Percentiles rank a stretch among this genome's conserved stretches.
These are phyloP conservation scores for Rhynchospora breviuscula DNA, from an alignment of 176 grass and related monocot genomes.

Conservation along the genomic window DNA sequence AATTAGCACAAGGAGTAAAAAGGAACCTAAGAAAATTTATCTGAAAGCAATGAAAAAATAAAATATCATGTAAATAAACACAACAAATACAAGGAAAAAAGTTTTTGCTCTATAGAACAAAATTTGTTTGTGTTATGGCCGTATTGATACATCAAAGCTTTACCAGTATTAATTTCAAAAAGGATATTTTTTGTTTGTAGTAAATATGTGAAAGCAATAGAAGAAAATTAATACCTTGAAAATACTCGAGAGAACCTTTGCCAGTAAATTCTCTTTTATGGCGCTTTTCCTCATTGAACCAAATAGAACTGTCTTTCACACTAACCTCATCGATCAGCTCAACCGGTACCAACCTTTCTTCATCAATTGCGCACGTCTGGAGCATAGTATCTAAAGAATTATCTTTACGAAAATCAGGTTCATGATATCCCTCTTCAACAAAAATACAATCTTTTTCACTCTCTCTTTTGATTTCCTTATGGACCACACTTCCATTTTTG, in stretches of 20 bases:
- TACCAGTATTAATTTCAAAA: background rate
- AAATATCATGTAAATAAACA: too few relatives aligned
- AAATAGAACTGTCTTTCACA: background rate
- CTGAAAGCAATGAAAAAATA: too few relatives aligned
- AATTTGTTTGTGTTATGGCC: background rate
- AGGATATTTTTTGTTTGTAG: background rate
- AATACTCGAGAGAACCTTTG: background rate
- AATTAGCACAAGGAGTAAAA: background rate
- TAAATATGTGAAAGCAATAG: background rate
- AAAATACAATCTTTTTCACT: background rate
- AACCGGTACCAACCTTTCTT: slow-evolving; percentile 27
- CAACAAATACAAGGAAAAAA: background rate
- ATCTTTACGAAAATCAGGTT: slow-evolving; percentile 4
- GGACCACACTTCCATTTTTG: background rate
- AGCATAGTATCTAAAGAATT: slow-evolving; percentile 10
- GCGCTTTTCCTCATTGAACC: background rate
- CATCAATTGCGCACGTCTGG: background rate
- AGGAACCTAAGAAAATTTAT: background rate
- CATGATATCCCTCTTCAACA: background rate
- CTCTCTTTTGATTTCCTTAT: background rate
- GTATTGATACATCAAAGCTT: background rate
- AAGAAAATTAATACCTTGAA: slow-evolving; percentile 23
- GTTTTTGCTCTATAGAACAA: background rate
- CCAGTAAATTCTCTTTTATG: background rate
- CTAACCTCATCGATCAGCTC: slow-evolving; percentile 28